A percentile compares a stretch with the other conserved stretches of the same genome.
These are phyloP conservation scores for Alternaria sp. DNA, from an alignment of 2,329 filamentous ascomycete genomes.

Conservation along the genomic window DNA sequence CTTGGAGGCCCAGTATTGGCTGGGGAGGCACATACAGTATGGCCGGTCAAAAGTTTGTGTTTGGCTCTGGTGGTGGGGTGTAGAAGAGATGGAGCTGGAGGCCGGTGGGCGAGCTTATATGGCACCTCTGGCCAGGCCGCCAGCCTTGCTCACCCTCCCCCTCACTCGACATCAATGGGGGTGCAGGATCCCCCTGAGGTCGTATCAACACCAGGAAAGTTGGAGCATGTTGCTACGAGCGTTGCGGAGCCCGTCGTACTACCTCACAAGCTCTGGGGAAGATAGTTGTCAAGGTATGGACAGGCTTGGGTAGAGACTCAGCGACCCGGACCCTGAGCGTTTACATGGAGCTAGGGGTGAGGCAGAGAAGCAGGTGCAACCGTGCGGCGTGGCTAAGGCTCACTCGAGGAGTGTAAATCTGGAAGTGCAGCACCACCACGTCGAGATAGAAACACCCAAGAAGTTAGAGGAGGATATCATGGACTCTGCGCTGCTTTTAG, in stretches of 20 bases:
- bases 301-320: not conserved
- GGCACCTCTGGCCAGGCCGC: constrained; percentile 9
- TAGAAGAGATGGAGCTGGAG: constrained; percentile 18
- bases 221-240: constrained; percentile 12
- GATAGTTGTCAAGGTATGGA: not conserved
- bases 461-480: not conserved
- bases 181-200: constrained; percentile 10
- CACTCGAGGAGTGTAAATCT: not conserved
- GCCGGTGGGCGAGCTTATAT: constrained; percentile 12
- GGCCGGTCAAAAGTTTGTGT: not conserved
- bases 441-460: not conserved
- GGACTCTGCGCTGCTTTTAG: constrained; percentile 2
- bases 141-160: constrained; percentile 18
- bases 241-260: constrained; percentile 4
- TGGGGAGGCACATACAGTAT: no score
- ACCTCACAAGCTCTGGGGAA: not conserved
- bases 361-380: constrained; percentile 4
- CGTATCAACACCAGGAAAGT: constrained; percentile 17
- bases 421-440: not conserved
- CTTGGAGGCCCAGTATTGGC: no score
- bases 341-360: constrained; percentile 1
- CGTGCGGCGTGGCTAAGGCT: not conserved
- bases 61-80: constrained; percentile 4
- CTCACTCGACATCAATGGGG: not conserved
- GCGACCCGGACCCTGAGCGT: not conserved